Evolutionary conservation across 768 basidiomycete genomes (phyloP).

Genomic region (Amanita pseudoporphyria): DNA sequence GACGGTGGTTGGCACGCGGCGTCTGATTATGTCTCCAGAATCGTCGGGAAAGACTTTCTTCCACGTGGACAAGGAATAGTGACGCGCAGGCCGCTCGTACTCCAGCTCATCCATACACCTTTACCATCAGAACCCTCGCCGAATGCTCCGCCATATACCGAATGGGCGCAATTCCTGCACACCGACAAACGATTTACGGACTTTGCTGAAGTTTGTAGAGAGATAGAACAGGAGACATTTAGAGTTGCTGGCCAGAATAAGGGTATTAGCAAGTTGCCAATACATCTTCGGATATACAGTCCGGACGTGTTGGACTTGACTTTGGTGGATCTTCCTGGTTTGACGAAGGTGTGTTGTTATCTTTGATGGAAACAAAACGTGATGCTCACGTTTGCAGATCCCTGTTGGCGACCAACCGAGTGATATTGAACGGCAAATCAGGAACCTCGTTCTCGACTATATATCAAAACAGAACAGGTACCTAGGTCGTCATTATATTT

Average conservation of each 20-base stretch:
- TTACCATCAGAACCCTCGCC: slow-evolving; percentile 38
- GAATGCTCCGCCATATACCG: slow-evolving; percentile 43
- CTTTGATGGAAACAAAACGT: not conserved
- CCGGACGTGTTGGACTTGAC: slow-evolving; percentile 94
- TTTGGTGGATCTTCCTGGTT: slow-evolving; percentile 89
- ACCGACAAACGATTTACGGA: slow-evolving; percentile 96
- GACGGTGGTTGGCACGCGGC: not conserved
- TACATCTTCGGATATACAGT: slow-evolving; percentile 92
- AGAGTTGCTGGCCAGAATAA: slow-evolving; percentile 98
- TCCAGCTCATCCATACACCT: slow-evolving; percentile 93
- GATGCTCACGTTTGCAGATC: slow-evolving; percentile 40
- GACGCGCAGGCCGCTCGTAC: slow-evolving; percentile 88
- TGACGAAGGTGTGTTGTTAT: slow-evolving; percentile 66
- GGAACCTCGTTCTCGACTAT: slow-evolving; percentile 89
- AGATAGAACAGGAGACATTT: slow-evolving; percentile 97
- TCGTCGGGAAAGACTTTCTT: slow-evolving; percentile 90
- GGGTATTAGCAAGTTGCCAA: slow-evolving; percentile 93
- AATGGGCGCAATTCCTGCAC: slow-evolving; percentile 98
- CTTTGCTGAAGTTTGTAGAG: slow-evolving; percentile 86
- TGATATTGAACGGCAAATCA: slow-evolving; percentile 96
- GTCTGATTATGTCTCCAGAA: slow-evolving; percentile 33
- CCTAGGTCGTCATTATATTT: not conserved
- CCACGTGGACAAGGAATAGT: slow-evolving; percentile 91
- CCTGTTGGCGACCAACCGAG: slow-evolving; percentile 96
- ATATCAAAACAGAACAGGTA: slow-evolving; percentile 96